Conservation (phyloP, 2,329 filamentous ascomycete genomes). For the Daldinia sp. region DNA sequence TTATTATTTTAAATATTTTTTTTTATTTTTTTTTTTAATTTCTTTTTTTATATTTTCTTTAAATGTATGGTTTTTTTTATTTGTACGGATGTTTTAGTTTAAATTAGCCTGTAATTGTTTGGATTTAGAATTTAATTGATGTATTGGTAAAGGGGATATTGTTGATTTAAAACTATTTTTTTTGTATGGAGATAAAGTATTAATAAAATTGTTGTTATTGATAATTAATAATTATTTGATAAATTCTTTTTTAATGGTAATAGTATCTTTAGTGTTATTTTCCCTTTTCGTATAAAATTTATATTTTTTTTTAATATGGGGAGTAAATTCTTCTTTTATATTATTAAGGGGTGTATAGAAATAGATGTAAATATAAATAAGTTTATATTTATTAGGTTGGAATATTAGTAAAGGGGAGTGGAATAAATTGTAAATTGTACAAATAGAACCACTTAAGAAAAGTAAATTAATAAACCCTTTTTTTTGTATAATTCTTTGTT, state of each 20-base stretch:
- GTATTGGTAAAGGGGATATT: neutral
- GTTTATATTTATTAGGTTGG: neutral
- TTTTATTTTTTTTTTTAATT: neutral
- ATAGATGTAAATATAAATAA: neutral
- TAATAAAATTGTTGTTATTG: neutral
- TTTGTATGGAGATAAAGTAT: neutral
- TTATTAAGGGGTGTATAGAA: neutral
- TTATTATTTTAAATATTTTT: neutral
- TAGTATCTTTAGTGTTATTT: neutral
- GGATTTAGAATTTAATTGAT: neutral
- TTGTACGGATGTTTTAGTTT: neutral
- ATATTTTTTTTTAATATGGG: neutral
- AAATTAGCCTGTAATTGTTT: neutral
- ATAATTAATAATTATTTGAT: neutral
- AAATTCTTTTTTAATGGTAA: neutral
- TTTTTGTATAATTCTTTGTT: no score
- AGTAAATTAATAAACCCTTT: neutral
- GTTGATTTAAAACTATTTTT: neutral
- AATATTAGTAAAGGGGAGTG: neutral
- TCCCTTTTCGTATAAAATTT: no score
- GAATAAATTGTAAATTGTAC: neutral
- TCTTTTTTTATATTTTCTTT: neutral
- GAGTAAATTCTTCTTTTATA: neutral
- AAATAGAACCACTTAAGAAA: neutral
- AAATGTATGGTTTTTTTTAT: neutral